Percentiles rank a stretch among this genome's conserved stretches.
Evolutionary conservation across 768 basidiomycete genomes (phyloP).

Genomic region (Boletus rubescentipes): DNA sequence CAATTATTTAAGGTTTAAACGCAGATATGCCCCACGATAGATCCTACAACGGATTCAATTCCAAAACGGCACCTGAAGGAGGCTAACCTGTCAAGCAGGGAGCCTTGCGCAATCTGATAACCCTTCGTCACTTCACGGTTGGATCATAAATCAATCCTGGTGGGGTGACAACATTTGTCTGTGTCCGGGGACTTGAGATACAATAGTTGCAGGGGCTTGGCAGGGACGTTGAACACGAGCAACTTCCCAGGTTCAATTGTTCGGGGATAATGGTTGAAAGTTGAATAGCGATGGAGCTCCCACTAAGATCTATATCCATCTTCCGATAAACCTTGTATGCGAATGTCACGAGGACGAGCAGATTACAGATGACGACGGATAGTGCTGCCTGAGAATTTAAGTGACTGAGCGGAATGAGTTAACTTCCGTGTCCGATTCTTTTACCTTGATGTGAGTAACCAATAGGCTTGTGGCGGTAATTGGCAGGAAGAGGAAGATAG

Average conservation of each 20-base stretch:
- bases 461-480: slow-evolving; percentile 2
- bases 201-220: neutral
- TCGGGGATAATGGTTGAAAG: slow-evolving; percentile 14
- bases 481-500: slow-evolving; percentile 9
- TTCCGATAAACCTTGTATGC: slow-evolving; percentile 11
- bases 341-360: slow-evolving; percentile 22
- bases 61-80: too few species aligned
- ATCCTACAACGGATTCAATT: too few species aligned
- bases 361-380: slow-evolving; percentile 20
- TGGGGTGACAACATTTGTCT: neutral
- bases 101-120: neutral
- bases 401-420: neutral
- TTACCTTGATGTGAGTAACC: slow-evolving; percentile 21
- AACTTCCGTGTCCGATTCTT: neutral
- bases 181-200: neutral
- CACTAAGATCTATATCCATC: neutral
- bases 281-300: neutral
- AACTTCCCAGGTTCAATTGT: neutral
- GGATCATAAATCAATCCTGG: neutral
- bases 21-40: too few species aligned
- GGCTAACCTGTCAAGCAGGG: neutral
- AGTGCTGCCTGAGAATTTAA: slow-evolving; percentile 16
- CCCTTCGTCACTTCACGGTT: neutral
- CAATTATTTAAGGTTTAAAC: too few species aligned
- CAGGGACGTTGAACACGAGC: neutral